Base-by-base conservation (phyloP, 2,329 filamentous ascomycete species). In the Alternaria panax region DNA sequence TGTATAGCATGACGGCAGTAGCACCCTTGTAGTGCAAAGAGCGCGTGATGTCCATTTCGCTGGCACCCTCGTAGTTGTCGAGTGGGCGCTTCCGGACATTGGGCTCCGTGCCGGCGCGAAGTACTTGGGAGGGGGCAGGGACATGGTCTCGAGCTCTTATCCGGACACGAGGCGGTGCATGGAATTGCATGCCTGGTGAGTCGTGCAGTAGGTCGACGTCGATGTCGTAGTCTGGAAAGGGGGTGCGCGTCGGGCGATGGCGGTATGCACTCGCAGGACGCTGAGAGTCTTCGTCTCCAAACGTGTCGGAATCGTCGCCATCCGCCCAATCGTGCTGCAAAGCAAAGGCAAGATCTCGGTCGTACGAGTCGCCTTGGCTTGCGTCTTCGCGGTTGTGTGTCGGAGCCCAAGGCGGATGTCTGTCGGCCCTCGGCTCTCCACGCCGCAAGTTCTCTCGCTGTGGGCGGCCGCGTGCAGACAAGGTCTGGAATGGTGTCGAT, bases 1-100 rank as follows among this genome's bases (percentile, higher is more conserved):
- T 59, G 47, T 75, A 76, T 22, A 66, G 34, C 38, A 77, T 54
- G 14, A 69, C 59, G 40, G 72, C 68, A 12, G 70, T 60, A 3
- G 74, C 75, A 16, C 63, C 69, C 34, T 64, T 64, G 11, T 32
- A 64, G 7, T 54, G 57, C 24, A 77, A 51, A 4, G 53, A 54
- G 8, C 32, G 48, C 12, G 54, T 48, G 14, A 69, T 50, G 22
- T 66, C 64, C 20, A 60, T 66, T 2, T 41, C 55, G 16, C 69
- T 63, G 4, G 45, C 24, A 9, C 28, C 38, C 22, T 70, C 70
- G 32, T 57, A 64, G n/a, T 54, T 65, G 14, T 74, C 66, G 12
- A 62, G 59, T 11, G 62, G 43, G 25, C 68, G 69, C 54, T 71
- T 74, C 27, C 59, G 47, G 27, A 48, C 38, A 4, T 30, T 52